Conservation (phyloP, 257 asterid genomes). For the Penstemon newberryi region DNA sequence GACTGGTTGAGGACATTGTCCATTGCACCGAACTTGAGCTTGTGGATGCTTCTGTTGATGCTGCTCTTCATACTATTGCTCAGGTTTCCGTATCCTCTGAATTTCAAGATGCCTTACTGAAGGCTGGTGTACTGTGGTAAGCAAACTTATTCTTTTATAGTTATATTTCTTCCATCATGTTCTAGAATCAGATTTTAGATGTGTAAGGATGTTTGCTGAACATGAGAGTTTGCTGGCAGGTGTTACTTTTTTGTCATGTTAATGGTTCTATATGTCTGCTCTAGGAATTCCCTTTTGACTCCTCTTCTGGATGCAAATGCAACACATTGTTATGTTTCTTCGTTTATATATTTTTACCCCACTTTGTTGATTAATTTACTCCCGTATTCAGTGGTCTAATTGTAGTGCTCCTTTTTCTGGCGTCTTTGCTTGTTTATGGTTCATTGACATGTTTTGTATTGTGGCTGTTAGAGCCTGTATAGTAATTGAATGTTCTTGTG, state of each 20-base stretch:
- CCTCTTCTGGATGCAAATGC: neutral
- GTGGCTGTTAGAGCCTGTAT: neutral
- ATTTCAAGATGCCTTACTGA: constrained; percentile 77
- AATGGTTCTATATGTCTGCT: neutral
- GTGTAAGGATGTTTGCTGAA: constrained; percentile 17
- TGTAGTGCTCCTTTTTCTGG: neutral
- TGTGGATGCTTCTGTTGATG: constrained; percentile 78
- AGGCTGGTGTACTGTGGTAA: constrained; percentile 93
- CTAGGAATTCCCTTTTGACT: no score
- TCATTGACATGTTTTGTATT: neutral
- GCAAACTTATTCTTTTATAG: constrained; percentile 27
- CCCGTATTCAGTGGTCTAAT: neutral
- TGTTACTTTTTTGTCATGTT: constrained; percentile 4
- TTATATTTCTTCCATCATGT: constrained; percentile 13
- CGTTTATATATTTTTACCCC: no score
- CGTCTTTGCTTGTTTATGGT: neutral
- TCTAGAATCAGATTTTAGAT: neutral
- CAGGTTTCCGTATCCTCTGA: constrained; percentile 75
- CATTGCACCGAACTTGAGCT: constrained; percentile 95
- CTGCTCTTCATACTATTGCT: constrained; percentile 87
- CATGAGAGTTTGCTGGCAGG: constrained; percentile 7
- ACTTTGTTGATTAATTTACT: neutral
- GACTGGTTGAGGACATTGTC: constrained; percentile 86
- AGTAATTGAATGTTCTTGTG: neutral
- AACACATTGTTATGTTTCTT: neutral